Evolutionary conservation across 148 eudicot species (phyloP), one percentile per base, ranked within the genome.

Genomic region (Diospyros kaki): DNA sequence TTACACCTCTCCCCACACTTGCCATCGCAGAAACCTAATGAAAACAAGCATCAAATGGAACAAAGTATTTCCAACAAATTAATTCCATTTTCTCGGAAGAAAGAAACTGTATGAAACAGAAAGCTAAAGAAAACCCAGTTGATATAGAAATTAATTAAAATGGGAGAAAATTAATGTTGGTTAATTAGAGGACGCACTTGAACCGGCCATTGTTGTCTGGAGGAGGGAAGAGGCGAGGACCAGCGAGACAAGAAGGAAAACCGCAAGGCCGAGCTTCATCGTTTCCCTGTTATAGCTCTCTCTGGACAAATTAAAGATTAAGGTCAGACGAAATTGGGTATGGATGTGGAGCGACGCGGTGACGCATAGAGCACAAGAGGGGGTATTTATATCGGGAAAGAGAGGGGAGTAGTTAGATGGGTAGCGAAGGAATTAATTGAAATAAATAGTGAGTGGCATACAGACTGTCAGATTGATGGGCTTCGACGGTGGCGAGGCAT

Each of bases 1-100:
- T 85, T 67, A 72, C 91, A 88, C 73, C 91, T 80, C 71, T 7
- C 74, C 39, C 13, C 66, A 42, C 91, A 88, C 70, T 85, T 84
- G 43, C 72, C 46, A 39, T 78, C 84, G 60, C 91, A 88, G 53
- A 59, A 65, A 2, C 77, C 88, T 82, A 6, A 54, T 4, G 46
- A 58, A 14, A 46, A 1, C 52, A 44, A 64, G 15, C n/a, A 64
- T 3, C 67, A 64, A 40, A 64, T 39, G 13, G 39, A 10, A 62
- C 66, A 56, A 56, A 56, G 12, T 14, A 56, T 52, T 52, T 11
- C 8, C 55, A 5, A 5, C 55, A 52, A 52, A 52, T 11, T 5
- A 52, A 11, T 52, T 5, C 11, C 11, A 11, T 6, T 5, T 52
- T 52, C 11, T 6, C 13, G 14, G 14, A 64, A 64, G 41, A 64